phyloP scores from a whole-genome alignment of 352 stramenopile genomes.

The Blastocystis sp. region DNA sequence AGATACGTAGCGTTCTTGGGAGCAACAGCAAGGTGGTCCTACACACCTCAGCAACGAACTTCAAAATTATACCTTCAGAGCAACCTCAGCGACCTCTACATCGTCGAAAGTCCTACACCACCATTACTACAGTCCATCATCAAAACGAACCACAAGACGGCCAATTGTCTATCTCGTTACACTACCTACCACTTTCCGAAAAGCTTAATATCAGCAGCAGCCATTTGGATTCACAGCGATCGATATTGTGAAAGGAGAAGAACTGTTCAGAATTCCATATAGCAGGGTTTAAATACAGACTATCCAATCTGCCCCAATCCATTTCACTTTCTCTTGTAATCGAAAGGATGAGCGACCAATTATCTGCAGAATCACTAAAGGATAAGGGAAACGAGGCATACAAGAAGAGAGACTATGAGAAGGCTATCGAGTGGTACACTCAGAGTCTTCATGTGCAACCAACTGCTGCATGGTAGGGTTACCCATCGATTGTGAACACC shows the following conservation, averaged over 20 bases:
- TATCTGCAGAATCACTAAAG: neutral
- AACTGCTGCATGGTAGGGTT: neutral
- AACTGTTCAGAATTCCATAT: neutral
- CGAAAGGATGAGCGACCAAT: neutral
- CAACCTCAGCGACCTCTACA: constrained; percentile 94
- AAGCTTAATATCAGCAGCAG: constrained; percentile 77
- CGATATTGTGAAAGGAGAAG: neutral
- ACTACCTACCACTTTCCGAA: constrained; percentile 81
- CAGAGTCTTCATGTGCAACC: neutral
- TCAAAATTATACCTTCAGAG: constrained; percentile 68
- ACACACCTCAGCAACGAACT: neutral
- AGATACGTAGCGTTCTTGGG: constrained; percentile 93
- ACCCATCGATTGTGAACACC: neutral
- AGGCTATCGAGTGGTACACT: neutral
- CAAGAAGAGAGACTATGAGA: constrained; percentile 10
- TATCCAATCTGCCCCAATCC: neutral
- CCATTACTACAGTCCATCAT: neutral
- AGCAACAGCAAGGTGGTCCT: constrained; percentile 97
- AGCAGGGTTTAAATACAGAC: neutral
- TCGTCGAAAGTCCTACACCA: constrained; percentile 85
- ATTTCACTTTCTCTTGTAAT: neutral
- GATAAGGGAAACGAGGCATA: neutral
- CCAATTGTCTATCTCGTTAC: neutral
- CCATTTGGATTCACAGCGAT: constrained; percentile 1
- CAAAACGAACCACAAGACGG: neutral